Base-by-base conservation (phyloP, 1,284 basidiomycete genomes). In the Rhodotorula mucilaginosa region DNA sequence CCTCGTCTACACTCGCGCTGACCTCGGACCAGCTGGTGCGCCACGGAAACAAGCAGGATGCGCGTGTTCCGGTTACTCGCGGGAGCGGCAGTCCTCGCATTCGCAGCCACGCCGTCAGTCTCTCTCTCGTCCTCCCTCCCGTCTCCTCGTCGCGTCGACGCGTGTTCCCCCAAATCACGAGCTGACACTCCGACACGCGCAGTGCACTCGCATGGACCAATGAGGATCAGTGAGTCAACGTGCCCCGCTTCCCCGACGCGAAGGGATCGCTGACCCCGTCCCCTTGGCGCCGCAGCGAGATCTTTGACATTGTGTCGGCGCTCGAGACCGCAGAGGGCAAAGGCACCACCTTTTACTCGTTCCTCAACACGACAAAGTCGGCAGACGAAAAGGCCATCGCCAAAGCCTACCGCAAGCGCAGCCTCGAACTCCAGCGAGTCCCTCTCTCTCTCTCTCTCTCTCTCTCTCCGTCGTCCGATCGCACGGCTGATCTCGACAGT, bases 221-320 rank as follows among this genome's bases (percentile, higher is more conserved):
- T 56, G 76, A 78, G 67, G 77, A 78, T 64, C 77, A 78, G 77
- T 76, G 26, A 70, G 77, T 26, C 26, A 26, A 26, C 26, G 26
- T 72, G 18, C 64, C 12, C 47, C n/a, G n/a, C 26, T 3, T 15
- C 51, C 51, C 7, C 15, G 29, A 34, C 26, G 29, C 59, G 29
- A 26, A 61, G 44, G 26, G 39, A 19, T 26, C 51, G 26, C 19
- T n/a, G 29, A 31, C 8, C 18, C 47, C 26, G 16, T n/a, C 21
- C 19, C 34, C 13, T 52, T 34, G 34, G 34, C 34, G 34, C 6
- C 34, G 39, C 64, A 78, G 77, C 64, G 94, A 97, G 82, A 94
- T 97, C 65, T 97, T 97, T 79, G 94, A 97, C 82, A 85, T 97
- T n/a, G 93, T 97, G 69, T 87, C 87, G 74, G 90, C 87, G 10